Conservation (phyloP, 345 rosid species). For the Moringa oleifera region DNA sequence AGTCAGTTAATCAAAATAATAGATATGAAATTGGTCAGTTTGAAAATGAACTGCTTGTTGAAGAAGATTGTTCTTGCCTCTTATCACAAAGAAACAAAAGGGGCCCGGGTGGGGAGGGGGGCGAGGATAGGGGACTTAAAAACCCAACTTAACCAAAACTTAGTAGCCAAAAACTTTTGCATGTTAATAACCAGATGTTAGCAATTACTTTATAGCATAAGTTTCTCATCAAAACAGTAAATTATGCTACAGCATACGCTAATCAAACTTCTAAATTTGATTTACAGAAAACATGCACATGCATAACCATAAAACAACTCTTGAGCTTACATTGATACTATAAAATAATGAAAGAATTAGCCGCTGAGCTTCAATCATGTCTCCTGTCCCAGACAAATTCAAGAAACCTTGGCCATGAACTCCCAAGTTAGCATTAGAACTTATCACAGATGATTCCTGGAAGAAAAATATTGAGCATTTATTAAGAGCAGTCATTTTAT, state of each 20-base stretch:
- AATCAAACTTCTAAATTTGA: neutral
- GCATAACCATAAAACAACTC: conserved; percentile 4
- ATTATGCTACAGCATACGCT: too few species aligned
- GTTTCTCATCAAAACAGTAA: neutral
- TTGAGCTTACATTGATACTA: conserved; percentile 50
- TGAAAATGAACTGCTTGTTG: neutral
- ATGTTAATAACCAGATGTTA: neutral
- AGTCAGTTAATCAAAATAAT: neutral
- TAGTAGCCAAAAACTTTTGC: neutral
- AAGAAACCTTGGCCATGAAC: conserved; percentile 66
- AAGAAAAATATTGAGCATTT: neutral
- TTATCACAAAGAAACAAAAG: too few species aligned
- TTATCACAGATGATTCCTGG: conserved; percentile 64
- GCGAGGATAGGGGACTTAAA: too few species aligned
- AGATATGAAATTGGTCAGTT: neutral
- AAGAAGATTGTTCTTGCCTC: neutral
- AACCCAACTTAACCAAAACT: too few species aligned
- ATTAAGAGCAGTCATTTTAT: neutral
- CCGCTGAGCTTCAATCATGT: conserved; percentile 59
- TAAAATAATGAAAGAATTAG: conserved; percentile 54
- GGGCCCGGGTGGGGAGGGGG: too few species aligned
- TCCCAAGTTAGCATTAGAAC: conserved; percentile 70
- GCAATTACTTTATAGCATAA: neutral
- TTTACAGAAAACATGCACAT: neutral
- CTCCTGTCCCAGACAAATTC: conserved; percentile 66